Conservation (phyloP, 495 filamentous ascomycete genomes). For the Parathielavia hyrcaniae region DNA sequence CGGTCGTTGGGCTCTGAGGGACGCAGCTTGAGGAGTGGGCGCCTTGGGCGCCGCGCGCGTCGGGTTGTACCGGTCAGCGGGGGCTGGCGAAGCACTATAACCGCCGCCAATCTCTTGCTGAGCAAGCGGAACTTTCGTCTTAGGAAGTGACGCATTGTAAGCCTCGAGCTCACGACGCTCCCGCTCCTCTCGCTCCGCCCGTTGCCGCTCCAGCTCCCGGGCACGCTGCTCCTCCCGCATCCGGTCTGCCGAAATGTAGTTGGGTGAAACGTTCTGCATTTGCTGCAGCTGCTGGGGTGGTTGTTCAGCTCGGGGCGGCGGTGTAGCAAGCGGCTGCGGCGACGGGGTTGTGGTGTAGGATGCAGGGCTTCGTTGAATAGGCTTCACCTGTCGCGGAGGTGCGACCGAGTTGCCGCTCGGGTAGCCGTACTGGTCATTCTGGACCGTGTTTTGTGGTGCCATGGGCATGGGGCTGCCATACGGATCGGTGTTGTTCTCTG, state of each 20-base stretch:
- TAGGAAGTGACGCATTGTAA: slow-evolving; percentile 80
- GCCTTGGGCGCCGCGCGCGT: slow-evolving; percentile 59
- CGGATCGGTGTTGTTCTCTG: slow-evolving; percentile 72
- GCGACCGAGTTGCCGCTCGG: slow-evolving; percentile 61
- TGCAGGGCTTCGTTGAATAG: slow-evolving; percentile 46
- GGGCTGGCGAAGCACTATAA: slow-evolving; percentile 42
- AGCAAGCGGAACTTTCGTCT: slow-evolving; percentile 66
- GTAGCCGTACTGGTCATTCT: slow-evolving; percentile 65
- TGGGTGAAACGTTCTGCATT: slow-evolving; percentile 41
- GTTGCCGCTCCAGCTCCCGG: slow-evolving; percentile 42
- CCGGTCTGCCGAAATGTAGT: slow-evolving; percentile 51
- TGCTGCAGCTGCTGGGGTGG: slow-evolving; percentile 39
- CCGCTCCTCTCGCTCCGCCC: slow-evolving; percentile 60
- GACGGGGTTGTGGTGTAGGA: slow-evolving; percentile 33
- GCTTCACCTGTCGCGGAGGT: slow-evolving; percentile 58
- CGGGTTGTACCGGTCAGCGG: slow-evolving; percentile 71
- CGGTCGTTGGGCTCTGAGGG: slow-evolving; percentile 49
- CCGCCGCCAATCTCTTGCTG: slow-evolving; percentile 79
- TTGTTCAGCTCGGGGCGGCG: slow-evolving; percentile 37
- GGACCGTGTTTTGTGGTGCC: slow-evolving; percentile 50
- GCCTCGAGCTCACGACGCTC: slow-evolving; percentile 67
- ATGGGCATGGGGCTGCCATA: slow-evolving; percentile 62
- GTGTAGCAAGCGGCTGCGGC: slow-evolving; percentile 24
- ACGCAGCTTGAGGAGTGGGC: slow-evolving; percentile 42
- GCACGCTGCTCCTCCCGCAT: slow-evolving; percentile 47